Conservation (phyloP, 225 moss, liverwort and hornwort species). For the Ulota crispa region DNA sequence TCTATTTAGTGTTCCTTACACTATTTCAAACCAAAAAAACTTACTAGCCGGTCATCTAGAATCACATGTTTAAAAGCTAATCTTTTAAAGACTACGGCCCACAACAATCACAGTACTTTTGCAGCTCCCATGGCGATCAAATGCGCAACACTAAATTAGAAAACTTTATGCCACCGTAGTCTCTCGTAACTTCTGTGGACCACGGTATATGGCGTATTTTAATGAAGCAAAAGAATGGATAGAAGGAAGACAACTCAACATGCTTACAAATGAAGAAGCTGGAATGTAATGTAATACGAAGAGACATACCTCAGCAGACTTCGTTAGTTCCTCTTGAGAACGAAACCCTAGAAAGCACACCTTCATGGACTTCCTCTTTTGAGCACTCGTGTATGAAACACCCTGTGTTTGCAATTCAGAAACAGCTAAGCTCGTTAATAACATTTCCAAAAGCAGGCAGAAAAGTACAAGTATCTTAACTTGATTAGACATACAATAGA, state of each 20-base stretch:
- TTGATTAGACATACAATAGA: neutral
- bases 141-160: neutral
- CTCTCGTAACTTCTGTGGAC: neutral
- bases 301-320: conserved; percentile 68
- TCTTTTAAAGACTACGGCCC: neutral
- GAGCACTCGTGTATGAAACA: conserved; percentile 72
- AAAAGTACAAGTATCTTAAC: neutral
- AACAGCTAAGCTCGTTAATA: neutral
- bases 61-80: neutral
- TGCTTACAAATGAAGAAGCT: neutral
- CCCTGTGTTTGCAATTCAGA: conserved; percentile 43
- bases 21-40: neutral
- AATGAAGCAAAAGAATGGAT: neutral
- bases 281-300: neutral
- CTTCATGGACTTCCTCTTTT: conserved; percentile 91
- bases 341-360: conserved; percentile 87
- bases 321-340: conserved; percentile 62
- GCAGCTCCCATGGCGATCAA: neutral
- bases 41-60: neutral
- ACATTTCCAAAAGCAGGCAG: neutral
- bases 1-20: neutral
- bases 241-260: neutral
- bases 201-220: neutral
- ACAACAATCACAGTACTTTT: neutral
- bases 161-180: neutral